Evolutionary conservation across 495 filamentous ascomycete species (phyloP).

Genomic region (Aspergillus coremiiformis): DNA sequence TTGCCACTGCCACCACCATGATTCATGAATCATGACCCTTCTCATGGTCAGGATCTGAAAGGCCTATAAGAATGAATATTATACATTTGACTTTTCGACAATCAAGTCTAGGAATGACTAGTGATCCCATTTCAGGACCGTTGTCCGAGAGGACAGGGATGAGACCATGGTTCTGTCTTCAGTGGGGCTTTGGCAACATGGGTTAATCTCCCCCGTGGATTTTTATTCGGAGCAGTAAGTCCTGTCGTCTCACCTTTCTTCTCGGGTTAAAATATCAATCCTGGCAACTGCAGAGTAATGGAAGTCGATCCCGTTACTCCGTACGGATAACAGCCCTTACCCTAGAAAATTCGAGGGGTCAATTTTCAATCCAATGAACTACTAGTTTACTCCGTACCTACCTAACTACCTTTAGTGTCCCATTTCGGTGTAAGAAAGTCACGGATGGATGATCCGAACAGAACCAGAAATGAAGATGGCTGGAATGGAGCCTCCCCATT

Average conservation of each 20-base stretch:
- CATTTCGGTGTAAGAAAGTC: no score
- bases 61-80: background rate
- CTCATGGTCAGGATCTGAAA: background rate
- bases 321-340: no score
- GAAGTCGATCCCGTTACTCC: background rate
- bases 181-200: background rate
- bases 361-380: background rate
- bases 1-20: background rate
- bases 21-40: background rate
- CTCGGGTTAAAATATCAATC: no score
- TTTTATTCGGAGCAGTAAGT: background rate
- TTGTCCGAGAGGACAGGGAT: background rate
- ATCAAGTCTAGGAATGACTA: no score
- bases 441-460: background rate
- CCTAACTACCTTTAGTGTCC: no score
- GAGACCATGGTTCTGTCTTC: background rate
- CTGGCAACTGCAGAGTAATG: background rate
- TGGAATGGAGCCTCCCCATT: slow-evolving; percentile 12
- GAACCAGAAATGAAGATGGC: background rate
- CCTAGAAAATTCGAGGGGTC: background rate
- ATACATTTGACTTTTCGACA: no score
- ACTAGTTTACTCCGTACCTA: no score
- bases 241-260: background rate
- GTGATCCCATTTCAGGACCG: background rate
- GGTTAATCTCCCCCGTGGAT: background rate